Base-by-base conservation (phyloP, 768 basidiomycete species). In the Pisolithus marmoratus region DNA sequence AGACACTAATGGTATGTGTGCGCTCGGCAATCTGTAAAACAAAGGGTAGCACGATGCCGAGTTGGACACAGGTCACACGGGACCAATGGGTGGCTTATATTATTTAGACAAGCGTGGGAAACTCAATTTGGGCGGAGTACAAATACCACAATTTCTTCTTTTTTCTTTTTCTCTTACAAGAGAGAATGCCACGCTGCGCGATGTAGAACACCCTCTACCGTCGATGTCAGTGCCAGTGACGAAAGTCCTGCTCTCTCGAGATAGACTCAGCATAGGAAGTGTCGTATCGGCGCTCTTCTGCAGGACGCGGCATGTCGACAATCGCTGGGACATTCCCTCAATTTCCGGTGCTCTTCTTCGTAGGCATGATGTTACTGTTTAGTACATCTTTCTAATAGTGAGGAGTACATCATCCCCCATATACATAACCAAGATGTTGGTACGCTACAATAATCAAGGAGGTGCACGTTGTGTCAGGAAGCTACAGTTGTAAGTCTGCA, bases 111-210 rank as follows among this genome's bases (percentile, higher is more conserved):
- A n/a, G n/a, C n/a, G n/a, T n/a, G n/a, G n/a, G n/a, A n/a, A n/a
- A n/a, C n/a, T n/a, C n/a, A n/a, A n/a, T n/a, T n/a, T n/a, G n/a
- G n/a, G n/a, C n/a, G n/a, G n/a, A n/a, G n/a, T n/a, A n/a, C n/a
- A n/a, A n/a, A n/a, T n/a, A n/a, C n/a, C n/a, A n/a, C n/a, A n/a
- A n/a, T 2, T 4, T 8, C 22, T 26, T 46, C 41, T 45, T 23
- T 47, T 38, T 54, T 59, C 60, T 56, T 63, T 57, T 61, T 63
- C 61, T 66, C 29, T 19, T 4, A 11, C 15, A 45, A 72, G 74
- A 68, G 78, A 75, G 73, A 72, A 77, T 80, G 80, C 80, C 80
- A 82, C 80, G 80, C 80, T 81, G 80, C 73, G 68, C 80, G 80
- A 75, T 73, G 80, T 69, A 66, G 72, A 62, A 52, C 34, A 15